These are phyloP conservation scores for Tylopilus sp. DNA, from an alignment of 768 basidiomycete genomes.

Conservation along the genomic window DNA sequence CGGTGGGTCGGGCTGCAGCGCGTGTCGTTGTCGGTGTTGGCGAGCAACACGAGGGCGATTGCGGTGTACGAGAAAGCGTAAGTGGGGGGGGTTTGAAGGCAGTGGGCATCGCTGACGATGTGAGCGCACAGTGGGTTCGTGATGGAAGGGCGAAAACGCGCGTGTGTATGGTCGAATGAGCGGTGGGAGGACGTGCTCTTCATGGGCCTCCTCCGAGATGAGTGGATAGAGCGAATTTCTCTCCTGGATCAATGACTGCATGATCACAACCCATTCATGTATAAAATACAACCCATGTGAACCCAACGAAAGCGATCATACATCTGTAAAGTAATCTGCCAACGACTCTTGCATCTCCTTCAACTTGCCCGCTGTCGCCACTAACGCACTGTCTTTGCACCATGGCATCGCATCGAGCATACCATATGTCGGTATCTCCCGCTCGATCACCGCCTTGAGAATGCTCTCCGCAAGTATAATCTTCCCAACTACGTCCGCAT, in stretches of 20 bases:
- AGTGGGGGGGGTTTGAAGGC: conserved; percentile 14
- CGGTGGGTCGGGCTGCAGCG: conserved; percentile 38
- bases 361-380: conserved; percentile 41
- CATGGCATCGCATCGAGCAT: conserved; percentile 41
- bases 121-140: conserved; percentile 35
- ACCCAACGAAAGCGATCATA: conserved; percentile 16
- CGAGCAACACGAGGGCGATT: conserved; percentile 37
- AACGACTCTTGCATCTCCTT: conserved; percentile 46
- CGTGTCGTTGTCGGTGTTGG: conserved; percentile 38
- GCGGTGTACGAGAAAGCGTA: conserved; percentile 42
- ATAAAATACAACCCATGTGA: conserved; percentile 6
- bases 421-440: conserved; percentile 39
- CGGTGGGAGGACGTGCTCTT: conserved; percentile 37
- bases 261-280: conserved; percentile 11
- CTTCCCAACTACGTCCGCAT: conserved; percentile 44
- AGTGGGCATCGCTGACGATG: neutral
- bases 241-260: conserved; percentile 17
- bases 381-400: conserved; percentile 42
- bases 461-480: conserved; percentile 47
- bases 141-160: conserved; percentile 36
- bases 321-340: conserved; percentile 46
- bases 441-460: conserved; percentile 43
- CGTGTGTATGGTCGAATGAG: conserved; percentile 34
- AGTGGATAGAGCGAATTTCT: conserved; percentile 32
- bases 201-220: conserved; percentile 40